Conservation (phyloP, 352 stramenopile species). For the Phytophthora quininea region DNA sequence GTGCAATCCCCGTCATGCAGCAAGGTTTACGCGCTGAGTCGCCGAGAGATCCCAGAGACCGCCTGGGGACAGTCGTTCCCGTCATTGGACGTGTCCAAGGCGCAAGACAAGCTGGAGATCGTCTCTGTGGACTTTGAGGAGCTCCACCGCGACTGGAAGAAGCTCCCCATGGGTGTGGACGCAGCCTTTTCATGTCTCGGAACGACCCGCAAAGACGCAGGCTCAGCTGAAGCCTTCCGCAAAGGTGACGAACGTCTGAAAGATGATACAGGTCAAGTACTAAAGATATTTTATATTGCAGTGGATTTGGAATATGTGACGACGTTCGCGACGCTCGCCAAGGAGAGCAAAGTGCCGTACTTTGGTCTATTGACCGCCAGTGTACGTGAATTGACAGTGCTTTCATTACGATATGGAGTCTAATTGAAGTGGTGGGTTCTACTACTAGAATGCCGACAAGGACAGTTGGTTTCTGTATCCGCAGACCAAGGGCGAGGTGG, state of each 20-base stretch:
- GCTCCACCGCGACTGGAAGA: conserved; percentile 43
- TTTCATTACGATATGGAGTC: no score
- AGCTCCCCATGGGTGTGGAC: conserved; percentile 39
- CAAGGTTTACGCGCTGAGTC: conserved; percentile 65
- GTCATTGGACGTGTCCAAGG: conserved; percentile 40
- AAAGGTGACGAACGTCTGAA: conserved; percentile 31
- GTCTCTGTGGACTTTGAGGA: conserved; percentile 60
- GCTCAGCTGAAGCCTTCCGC: conserved; percentile 63
- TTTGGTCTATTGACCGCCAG: conserved; percentile 64
- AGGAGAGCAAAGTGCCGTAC: conserved; percentile 51
- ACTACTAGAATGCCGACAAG: conserved; percentile 60
- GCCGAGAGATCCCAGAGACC: conserved; percentile 55
- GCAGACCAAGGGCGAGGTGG: conserved; percentile 70
- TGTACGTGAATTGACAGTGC: no score
- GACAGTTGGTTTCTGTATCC: conserved; percentile 80
- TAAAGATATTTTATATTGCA: conserved; percentile 20
- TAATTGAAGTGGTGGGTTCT: no score
- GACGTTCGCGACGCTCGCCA: conserved; percentile 51
- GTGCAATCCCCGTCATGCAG: conserved; percentile 56
- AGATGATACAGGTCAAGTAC: not conserved
- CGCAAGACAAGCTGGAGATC: conserved; percentile 60
- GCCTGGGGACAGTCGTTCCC: conserved; percentile 54
- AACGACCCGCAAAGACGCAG: conserved; percentile 73
- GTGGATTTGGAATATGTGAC: conserved; percentile 73
- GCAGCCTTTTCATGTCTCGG: conserved; percentile 71